Conservation (phyloP, 768 basidiomycete species). For the Grammothele lineata region DNA sequence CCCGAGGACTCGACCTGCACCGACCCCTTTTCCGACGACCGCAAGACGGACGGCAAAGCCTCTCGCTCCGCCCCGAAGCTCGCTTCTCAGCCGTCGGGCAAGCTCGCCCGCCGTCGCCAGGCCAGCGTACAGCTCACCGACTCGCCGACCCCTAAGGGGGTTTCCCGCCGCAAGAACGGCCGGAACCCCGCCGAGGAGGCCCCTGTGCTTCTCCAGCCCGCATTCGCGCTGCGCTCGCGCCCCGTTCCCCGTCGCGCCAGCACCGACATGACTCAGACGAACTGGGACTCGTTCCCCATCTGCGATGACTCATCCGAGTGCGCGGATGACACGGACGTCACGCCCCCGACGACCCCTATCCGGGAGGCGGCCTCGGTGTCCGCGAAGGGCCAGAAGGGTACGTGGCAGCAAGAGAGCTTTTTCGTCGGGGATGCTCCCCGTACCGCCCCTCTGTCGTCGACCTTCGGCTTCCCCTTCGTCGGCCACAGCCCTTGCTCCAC, state of each 20-base stretch:
- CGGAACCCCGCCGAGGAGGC: constrained; percentile 10
- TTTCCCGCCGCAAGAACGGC: constrained; percentile 29
- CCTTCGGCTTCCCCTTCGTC: constrained; percentile 38
- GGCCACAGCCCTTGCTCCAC: constrained; percentile 24
- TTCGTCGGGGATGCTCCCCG: constrained; percentile 37
- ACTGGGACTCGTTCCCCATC: constrained; percentile 50
- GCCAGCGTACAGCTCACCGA: constrained; percentile 25
- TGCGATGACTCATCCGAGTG: constrained; percentile 67
- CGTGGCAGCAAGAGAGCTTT: constrained; percentile 26
- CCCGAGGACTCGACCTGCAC: constrained; percentile 31
- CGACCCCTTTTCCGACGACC: constrained; percentile 47
- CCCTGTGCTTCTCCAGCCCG: constrained; percentile 52
- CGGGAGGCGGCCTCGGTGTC: constrained; percentile 32
- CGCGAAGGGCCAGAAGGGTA: constrained; percentile 9
- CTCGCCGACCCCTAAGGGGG: constrained; percentile 39
- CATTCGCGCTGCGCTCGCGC: constrained; percentile 28
- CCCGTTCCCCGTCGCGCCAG: constrained; percentile 31
- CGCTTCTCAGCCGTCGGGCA: constrained; percentile 46
- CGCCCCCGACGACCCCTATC: constrained; percentile 52
- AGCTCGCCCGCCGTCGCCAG: constrained; percentile 56
- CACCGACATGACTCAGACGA: constrained; percentile 20
- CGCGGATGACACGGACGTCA: constrained; percentile 33
- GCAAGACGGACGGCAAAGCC: constrained; percentile 24
- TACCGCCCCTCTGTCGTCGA: constrained; percentile 46
- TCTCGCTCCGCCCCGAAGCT: constrained; percentile 37